Evolutionary conservation across 176 grass and related monocot genomes (phyloP).

Genomic region (Raddia guianensis): DNA sequence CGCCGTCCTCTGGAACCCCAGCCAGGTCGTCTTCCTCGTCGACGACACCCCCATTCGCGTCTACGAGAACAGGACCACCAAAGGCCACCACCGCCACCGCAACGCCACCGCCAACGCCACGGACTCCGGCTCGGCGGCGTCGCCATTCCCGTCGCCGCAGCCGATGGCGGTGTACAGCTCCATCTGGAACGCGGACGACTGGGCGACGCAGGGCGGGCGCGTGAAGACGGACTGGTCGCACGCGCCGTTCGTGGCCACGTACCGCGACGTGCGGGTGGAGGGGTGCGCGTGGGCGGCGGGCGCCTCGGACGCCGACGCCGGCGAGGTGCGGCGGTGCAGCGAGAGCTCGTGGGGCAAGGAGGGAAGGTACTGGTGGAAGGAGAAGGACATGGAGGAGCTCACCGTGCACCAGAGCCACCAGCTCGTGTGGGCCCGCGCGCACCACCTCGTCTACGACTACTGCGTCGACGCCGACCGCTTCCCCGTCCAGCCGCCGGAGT

Average conservation of each 20-base stretch:
- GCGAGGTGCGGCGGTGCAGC: constrained; percentile 66
- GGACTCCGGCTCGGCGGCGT: accelerated
- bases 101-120: background rate
- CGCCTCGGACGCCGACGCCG: constrained; percentile 37
- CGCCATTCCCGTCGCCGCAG: constrained; percentile 68
- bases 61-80: constrained; percentile 59
- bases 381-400: constrained; percentile 92
- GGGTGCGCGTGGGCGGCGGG: constrained; percentile 68
- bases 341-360: constrained; percentile 75
- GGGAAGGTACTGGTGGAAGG: constrained; percentile 97
- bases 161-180: constrained; percentile 97
- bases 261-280: constrained; percentile 69
- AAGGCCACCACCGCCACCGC: constrained; percentile 26
- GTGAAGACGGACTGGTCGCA: constrained; percentile 99
- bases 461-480: constrained; percentile 77
- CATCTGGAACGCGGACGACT: constrained; percentile 98
- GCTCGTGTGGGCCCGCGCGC: constrained; percentile 87
- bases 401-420: constrained; percentile 94
- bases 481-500: constrained; percentile 73
- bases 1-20: constrained; percentile 94
- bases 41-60: constrained; percentile 93
- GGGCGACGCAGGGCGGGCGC: constrained; percentile 91
- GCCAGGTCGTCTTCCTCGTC: constrained; percentile 91
- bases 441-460: constrained; percentile 98
- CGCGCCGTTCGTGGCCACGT: constrained; percentile 83